Evolutionary conservation across 345 rosid species (phyloP), one percentile per base, ranked within the genome.

Genomic region (Barbarea vulgaris): DNA sequence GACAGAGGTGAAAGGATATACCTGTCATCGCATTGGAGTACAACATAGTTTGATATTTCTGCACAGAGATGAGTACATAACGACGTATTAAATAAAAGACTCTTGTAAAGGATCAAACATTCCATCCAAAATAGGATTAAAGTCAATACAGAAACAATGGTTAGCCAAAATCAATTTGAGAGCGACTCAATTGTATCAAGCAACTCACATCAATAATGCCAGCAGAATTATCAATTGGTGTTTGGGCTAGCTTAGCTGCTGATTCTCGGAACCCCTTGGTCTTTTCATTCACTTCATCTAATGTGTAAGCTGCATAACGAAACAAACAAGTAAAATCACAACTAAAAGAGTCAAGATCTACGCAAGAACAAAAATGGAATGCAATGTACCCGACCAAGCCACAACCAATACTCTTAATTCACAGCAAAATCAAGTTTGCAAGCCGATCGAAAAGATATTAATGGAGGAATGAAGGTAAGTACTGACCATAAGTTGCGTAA

Each of bases 1-100:
- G 51, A 72, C 8, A 63, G n/a, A 64, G 52, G 39, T 6, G 3
- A 46, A 31, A 62, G 61, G 8, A 60, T 54, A 55, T 64, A 86
- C 98, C 94, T 74, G 87, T 78, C 91, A 85, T 81, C 22, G 88
- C 93, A 82, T 89, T 75, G 69, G 97, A 79, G 77, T 88, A 88
- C 44, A 88, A 42, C 73, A 86, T 53, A 19, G 74, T 78, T 63
- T 73, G 66, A 65, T 83, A 88, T 77, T 87, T 87, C 98, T 96
- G 88, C 83, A 81, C 9, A 85, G 72, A 64, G 77, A 61, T 77
- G 7, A 65, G 18, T 31, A 30, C 17, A 62, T 7, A 72, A 24
- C 3, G 53, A 24, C 2, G 53, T 68, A 25, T 55, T 39, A 78
- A 25, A 31, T 36, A 27, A 27, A 18, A 53, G 34, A 56, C 22